Conservation (phyloP, 2,329 filamentous ascomycete species). For the Claviceps paspali region DNA sequence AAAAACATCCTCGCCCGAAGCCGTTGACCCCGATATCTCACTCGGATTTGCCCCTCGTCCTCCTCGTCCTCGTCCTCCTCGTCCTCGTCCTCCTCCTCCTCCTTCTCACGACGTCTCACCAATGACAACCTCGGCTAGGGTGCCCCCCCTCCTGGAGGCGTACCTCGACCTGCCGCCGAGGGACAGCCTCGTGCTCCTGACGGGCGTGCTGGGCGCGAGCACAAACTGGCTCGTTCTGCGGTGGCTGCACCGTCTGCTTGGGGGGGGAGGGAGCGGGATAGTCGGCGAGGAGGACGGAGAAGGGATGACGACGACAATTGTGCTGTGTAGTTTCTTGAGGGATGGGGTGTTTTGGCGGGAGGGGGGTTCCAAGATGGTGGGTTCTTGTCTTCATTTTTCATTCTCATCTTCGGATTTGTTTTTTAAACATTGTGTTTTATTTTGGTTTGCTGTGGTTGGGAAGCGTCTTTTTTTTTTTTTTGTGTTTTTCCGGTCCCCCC, state of each 20-base stretch:
- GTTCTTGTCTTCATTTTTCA: slow-evolving; percentile 1
- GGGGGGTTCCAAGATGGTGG: slow-evolving; percentile 50
- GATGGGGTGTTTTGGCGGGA: slow-evolving; percentile 67
- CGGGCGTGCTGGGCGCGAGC: slow-evolving; percentile 48
- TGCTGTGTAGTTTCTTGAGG: slow-evolving; percentile 72
- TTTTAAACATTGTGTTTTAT: too few species aligned
- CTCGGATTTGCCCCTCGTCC: too few species aligned
- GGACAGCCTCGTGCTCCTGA: slow-evolving; percentile 49
- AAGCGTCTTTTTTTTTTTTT: too few species aligned
- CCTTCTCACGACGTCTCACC: too few species aligned
- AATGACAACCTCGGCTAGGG: too few species aligned
- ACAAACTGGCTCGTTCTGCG: slow-evolving; percentile 51
- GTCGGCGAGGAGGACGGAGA: neutral
- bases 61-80: too few species aligned
- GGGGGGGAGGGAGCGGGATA: slow-evolving; percentile 4
- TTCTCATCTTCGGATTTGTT: neutral
- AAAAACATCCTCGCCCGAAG: too few species aligned
- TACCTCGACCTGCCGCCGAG: slow-evolving; percentile 44
- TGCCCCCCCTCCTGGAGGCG: slow-evolving; percentile 48
- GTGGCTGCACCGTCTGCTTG: slow-evolving; percentile 34
- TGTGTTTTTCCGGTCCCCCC: too few species aligned
- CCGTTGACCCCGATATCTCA: too few species aligned
- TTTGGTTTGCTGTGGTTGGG: too few species aligned
- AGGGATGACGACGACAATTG: slow-evolving; percentile 29
- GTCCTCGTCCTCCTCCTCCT: too few species aligned